phyloP scores from a whole-genome alignment of 2,329 filamentous ascomycete genomes.

The Metarhizium rileyi region DNA sequence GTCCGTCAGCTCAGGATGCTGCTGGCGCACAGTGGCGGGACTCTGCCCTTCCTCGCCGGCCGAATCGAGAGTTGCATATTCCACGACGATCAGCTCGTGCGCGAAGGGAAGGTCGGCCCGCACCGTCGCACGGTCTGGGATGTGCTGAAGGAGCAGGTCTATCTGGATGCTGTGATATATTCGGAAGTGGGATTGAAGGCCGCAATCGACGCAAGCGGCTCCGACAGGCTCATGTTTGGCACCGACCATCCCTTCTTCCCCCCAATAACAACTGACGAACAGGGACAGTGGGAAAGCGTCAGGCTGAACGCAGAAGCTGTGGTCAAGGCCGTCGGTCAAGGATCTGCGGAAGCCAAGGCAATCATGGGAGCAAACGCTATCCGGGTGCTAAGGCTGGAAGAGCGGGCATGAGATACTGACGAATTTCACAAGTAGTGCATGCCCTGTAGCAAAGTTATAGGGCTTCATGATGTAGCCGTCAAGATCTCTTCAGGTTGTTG shows the following conservation, averaged over 20 bases:
- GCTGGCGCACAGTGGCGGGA: slow-evolving; percentile 81
- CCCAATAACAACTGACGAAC: slow-evolving; percentile 53
- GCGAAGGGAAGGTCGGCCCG: slow-evolving; percentile 44
- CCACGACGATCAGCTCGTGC: slow-evolving; percentile 69
- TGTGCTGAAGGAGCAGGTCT: slow-evolving; percentile 62
- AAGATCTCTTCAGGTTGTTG: slow-evolving; percentile 8
- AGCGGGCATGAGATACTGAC: slow-evolving; percentile 5
- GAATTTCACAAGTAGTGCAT: background rate
- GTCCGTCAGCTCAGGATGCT: slow-evolving; percentile 62
- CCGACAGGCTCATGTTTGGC: slow-evolving; percentile 67
- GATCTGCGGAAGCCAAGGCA: slow-evolving; percentile 34
- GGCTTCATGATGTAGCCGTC: background rate
- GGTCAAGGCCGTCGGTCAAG: slow-evolving; percentile 36
- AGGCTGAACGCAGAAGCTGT: slow-evolving; percentile 43
- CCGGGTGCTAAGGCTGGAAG: slow-evolving; percentile 32
- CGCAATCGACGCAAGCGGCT: slow-evolving; percentile 57
- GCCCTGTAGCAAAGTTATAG: background rate
- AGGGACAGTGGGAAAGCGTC: slow-evolving; percentile 62
- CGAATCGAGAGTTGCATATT: slow-evolving; percentile 79
- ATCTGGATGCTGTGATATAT: slow-evolving; percentile 81
- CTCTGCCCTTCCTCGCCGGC: slow-evolving; percentile 79
- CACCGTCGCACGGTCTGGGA: slow-evolving; percentile 43
- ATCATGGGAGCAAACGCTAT: slow-evolving; percentile 53
- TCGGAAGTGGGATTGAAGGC: slow-evolving; percentile 63
- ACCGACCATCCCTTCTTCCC: slow-evolving; percentile 82